Percentiles rank a stretch among this genome's conserved stretches.
phyloP scores from a whole-genome alignment of 192 early-diverging fungal species.

The Coemansia pectinata region DNA sequence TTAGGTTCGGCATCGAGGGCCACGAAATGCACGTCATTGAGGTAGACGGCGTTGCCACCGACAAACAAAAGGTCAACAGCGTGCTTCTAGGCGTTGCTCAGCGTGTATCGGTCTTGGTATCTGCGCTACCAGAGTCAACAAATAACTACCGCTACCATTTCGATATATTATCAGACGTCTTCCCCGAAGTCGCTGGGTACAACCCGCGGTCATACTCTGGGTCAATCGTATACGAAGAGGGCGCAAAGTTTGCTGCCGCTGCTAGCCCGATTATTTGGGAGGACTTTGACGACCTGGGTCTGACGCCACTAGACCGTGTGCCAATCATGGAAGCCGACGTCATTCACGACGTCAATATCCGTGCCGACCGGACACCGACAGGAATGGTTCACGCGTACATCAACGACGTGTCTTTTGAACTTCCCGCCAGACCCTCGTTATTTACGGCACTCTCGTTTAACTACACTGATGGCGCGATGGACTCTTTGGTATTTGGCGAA shows the following conservation, averaged over 20 bases:
- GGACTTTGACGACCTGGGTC: slow-evolving; percentile 58
- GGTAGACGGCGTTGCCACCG: slow-evolving; percentile 67
- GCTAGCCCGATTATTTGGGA: slow-evolving; percentile 23
- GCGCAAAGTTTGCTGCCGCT: background rate
- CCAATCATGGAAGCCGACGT: slow-evolving; percentile 43
- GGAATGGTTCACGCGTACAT: slow-evolving; percentile 71
- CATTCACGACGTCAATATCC: slow-evolving; percentile 23
- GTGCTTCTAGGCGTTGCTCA: slow-evolving; percentile 73
- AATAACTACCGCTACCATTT: slow-evolving; percentile 70
- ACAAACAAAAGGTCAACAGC: slow-evolving; percentile 55
- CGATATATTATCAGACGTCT: slow-evolving; percentile 68
- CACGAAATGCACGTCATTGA: slow-evolving; percentile 81
- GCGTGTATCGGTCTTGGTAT: slow-evolving; percentile 78
- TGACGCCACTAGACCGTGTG: slow-evolving; percentile 52
- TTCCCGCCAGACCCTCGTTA: slow-evolving; percentile 62
- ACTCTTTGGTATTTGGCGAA: slow-evolving; percentile 59
- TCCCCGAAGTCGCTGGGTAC: slow-evolving; percentile 58
- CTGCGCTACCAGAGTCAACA: slow-evolving; percentile 56
- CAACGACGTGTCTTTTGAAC: slow-evolving; percentile 67
- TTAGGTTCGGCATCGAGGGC: slow-evolving; percentile 71
- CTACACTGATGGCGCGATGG: slow-evolving; percentile 45
- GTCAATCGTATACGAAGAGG: slow-evolving; percentile 55
- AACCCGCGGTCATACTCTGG: slow-evolving; percentile 58
- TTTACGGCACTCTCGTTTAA: slow-evolving; percentile 63
- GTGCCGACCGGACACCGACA: slow-evolving; percentile 54